Evolutionary conservation across 179 eudicot species (phyloP), one percentile per base, ranked within the genome.

Genomic region (Pouteria campechiana): DNA sequence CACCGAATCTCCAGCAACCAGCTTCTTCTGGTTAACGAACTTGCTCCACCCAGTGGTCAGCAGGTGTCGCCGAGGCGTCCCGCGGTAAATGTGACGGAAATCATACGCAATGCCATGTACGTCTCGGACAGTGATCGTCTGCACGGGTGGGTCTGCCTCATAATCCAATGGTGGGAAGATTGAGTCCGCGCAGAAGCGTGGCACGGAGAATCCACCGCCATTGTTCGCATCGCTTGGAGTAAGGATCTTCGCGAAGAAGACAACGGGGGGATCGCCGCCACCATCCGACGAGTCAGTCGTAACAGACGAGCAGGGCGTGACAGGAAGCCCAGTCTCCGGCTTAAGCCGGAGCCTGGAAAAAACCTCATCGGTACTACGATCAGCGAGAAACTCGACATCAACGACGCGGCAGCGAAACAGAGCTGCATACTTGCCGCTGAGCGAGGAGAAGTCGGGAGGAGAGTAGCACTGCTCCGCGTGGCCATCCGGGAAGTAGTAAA

Each of bases 141-240:
- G 94, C 13, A 75, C 79, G 32, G 94, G 94, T 24, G 92, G 92
- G 6, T 79, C 92, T 0, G 52, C 82, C 6, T 12, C 22, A 37
- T 36, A 77, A 60, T 79, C 50, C 44, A 87, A 44, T 30, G 60
- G 52, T 11, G 94, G 96, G 12, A 87, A 74, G 2, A 87, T 65
- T 9, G 68, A 52, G 7, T 83, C 94, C 0, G 94, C 96, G 14
- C 96, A 87, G 27, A 50, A 72, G 41, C 84, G 35, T 20, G 94
- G 94, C 5, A 83, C 87, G 9, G 96, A 83, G 46, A 83, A 83
- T 6, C 96, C 96, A 1, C 96, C 96, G 0, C 96, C 96, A 19
- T 83, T 86, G 59, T 79, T 83, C 8, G 90, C 93, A 24, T 86
- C 96, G 2, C 93, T 83, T 14, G 69, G 73, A 18, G 92, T 83